These are phyloP conservation scores for Gastrodia elata DNA, from an alignment of 106 monocot genomes.

Conservation along the genomic window DNA sequence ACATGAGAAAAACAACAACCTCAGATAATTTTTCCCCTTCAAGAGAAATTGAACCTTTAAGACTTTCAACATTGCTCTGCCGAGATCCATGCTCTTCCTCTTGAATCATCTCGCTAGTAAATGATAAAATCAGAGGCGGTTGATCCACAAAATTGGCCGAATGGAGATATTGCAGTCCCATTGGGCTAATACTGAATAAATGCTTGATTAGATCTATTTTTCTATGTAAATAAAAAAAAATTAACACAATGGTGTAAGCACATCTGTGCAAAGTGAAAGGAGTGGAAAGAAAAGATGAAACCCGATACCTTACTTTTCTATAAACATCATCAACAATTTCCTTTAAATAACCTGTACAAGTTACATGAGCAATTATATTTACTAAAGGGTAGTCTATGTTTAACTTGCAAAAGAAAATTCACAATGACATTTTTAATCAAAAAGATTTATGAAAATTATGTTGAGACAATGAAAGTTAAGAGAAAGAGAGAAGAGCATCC, in stretches of 20 bases:
- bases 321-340: conserved; percentile 64
- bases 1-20: conserved; percentile 29
- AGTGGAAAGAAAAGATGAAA: background rate
- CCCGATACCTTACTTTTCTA: conserved; percentile 66
- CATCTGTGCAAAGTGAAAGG: background rate
- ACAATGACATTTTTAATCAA: too few relatives aligned
- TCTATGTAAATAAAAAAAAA: background rate
- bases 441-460: background rate
- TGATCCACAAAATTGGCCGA: conserved; percentile 29
- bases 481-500: too few relatives aligned
- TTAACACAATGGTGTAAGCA: background rate
- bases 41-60: conserved; percentile 33
- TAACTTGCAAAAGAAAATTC: background rate
- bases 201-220: background rate
- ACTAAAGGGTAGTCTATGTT: background rate
- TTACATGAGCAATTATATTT: background rate
- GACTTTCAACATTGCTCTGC: conserved; percentile 32
- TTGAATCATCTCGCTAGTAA: conserved; percentile 80
- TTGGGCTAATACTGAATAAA: conserved; percentile 54
- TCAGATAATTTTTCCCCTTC: conserved; percentile 63
- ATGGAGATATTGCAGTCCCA: conserved; percentile 51
- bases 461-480: too few relatives aligned
- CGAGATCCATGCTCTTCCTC: conserved; percentile 51
- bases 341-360: conserved; percentile 63
- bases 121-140: conserved; percentile 44